A percentile compares a stretch with the other conserved stretches of the same genome.
Conservation (phyloP, 352 stramenopile species). For the Globisporangium yorkense region DNA sequence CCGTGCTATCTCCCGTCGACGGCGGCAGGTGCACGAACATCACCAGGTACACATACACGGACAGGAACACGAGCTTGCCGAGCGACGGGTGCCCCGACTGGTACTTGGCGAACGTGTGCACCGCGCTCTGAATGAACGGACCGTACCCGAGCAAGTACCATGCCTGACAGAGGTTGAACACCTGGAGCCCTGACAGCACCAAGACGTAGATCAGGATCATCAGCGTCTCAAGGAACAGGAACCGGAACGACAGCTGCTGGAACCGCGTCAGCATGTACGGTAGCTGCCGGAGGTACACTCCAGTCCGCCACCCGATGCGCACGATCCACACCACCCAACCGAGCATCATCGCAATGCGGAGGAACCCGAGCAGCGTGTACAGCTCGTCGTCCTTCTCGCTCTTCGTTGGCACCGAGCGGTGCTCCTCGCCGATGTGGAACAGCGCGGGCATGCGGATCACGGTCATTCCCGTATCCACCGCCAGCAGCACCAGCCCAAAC, state of each 20-base stretch:
- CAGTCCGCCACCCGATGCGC: slow-evolving; percentile 46
- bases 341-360: slow-evolving; percentile 49
- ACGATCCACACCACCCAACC: slow-evolving; percentile 73
- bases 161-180: slow-evolving; percentile 50
- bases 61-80: slow-evolving; percentile 72
- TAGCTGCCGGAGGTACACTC: slow-evolving; percentile 52
- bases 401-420: slow-evolving; percentile 1
- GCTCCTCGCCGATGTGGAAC: slow-evolving; percentile 16
- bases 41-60: slow-evolving; percentile 76
- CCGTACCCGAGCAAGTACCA: slow-evolving; percentile 68
- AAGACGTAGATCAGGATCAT: slow-evolving; percentile 73
- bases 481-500: slow-evolving; percentile 41
- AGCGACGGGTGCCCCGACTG: slow-evolving; percentile 50
- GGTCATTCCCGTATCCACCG: slow-evolving; percentile 52
- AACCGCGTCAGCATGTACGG: slow-evolving; percentile 85
- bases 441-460: slow-evolving; percentile 58
- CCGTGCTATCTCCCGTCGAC: slow-evolving; percentile 33
- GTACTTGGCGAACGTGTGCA: slow-evolving; percentile 61
- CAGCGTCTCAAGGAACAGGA: slow-evolving; percentile 69
- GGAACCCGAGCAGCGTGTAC: slow-evolving; percentile 63
- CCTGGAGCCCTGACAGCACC: slow-evolving; percentile 57
- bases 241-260: slow-evolving; percentile 85
- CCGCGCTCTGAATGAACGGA: slow-evolving; percentile 59
- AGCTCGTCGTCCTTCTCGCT: slow-evolving; percentile 34
- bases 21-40: slow-evolving; percentile 82